These are phyloP conservation scores for Eimeria mitis DNA, from an alignment of 169 alveolate genomes.

Conservation along the genomic window DNA sequence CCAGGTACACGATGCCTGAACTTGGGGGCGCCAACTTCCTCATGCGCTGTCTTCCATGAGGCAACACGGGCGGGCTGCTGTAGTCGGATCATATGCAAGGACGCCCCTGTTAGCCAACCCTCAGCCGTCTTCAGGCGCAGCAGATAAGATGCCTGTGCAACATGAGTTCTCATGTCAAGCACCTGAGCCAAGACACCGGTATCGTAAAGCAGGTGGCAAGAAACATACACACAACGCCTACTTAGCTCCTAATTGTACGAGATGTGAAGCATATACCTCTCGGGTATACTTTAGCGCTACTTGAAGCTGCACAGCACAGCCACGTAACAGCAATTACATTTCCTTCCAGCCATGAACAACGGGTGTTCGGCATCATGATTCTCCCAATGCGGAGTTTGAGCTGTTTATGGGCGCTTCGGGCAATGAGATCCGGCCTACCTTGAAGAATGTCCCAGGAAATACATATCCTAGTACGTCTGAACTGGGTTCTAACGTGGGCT, in stretches of 20 bases:
- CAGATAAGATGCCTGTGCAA: constrained; percentile 14
- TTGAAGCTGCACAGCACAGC: not conserved
- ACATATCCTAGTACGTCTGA: constrained; percentile 35
- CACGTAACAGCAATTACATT: not conserved
- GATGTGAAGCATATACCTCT: not conserved
- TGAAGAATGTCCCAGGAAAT: constrained; percentile 50
- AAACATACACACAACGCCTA: not conserved
- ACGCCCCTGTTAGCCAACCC: constrained; percentile 69
- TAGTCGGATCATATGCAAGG: constrained; percentile 7
- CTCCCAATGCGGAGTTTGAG: not conserved
- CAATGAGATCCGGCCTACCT: not conserved
- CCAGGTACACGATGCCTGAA: not conserved
- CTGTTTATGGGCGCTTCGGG: not conserved
- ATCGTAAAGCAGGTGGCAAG: not conserved
- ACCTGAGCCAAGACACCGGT: constrained; percentile 19
- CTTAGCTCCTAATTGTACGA: not conserved
- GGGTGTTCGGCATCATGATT: not conserved
- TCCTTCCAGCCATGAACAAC: not conserved
- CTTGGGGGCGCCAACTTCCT: not conserved
- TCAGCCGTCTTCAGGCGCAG: constrained; percentile 50
- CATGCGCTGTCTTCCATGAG: constrained; percentile 14
- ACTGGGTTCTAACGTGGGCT: constrained; percentile 65
- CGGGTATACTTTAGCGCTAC: not conserved
- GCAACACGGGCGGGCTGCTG: constrained; percentile 18
- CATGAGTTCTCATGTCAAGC: constrained; percentile 41